Conservation (phyloP, 257 asterid species). For the Coffea eugenioides region DNA sequence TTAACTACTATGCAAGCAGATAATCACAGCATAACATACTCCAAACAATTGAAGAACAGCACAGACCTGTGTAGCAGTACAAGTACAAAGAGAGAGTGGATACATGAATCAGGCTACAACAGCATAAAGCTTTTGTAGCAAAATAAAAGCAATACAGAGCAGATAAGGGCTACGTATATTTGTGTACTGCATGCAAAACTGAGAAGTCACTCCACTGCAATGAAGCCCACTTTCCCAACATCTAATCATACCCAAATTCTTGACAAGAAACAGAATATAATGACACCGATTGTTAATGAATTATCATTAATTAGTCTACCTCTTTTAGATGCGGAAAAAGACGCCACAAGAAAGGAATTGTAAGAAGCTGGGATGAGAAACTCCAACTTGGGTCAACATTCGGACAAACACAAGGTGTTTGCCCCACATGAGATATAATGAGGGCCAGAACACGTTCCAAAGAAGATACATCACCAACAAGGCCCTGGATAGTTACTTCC, state of each 20-base stretch:
- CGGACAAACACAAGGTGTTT: slow-evolving; percentile 72
- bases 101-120: not conserved
- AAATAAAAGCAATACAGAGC: not conserved
- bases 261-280: slow-evolving; percentile 9
- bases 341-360: slow-evolving; percentile 85
- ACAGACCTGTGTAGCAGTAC: not conserved
- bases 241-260: not conserved
- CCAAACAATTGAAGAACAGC: not conserved
- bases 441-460: slow-evolving; percentile 66
- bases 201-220: not conserved
- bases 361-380: slow-evolving; percentile 80
- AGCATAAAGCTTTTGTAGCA: not conserved
- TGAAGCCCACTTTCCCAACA: not conserved
- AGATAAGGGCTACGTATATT: not conserved
- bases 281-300: not conserved
- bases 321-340: slow-evolving; percentile 77
- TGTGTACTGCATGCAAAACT: not conserved
- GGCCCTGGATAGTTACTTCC: slow-evolving; percentile 50
- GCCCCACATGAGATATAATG: slow-evolving; percentile 66
- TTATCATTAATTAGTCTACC: slow-evolving; percentile 40
- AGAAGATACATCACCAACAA: slow-evolving; percentile 50
- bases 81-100: not conserved
- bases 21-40: not conserved
- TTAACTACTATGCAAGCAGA: slow-evolving; percentile 9
- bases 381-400: slow-evolving; percentile 55